Percentiles rank a stretch among this genome's conserved stretches.
Conservation (phyloP, 768 basidiomycete genomes). For the Tricholoma bakamatsutake region DNA sequence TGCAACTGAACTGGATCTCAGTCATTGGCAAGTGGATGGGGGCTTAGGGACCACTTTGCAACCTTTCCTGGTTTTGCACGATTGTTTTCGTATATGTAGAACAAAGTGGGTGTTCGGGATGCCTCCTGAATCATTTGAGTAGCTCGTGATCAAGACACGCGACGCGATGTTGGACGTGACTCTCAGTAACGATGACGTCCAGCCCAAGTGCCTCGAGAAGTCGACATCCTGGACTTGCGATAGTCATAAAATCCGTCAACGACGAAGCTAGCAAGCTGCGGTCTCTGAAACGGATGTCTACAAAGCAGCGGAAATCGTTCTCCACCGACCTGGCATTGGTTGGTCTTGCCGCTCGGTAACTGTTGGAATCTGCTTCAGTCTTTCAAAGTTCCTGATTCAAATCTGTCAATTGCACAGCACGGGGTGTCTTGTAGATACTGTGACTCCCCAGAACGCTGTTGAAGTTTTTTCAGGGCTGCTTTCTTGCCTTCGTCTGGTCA, state of each 20-base stretch:
- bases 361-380: neutral
- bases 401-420: slow-evolving; percentile 23
- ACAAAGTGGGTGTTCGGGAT: neutral
- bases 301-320: slow-evolving; percentile 22
- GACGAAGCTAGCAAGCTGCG: slow-evolving; percentile 6
- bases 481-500: slow-evolving; percentile 31
- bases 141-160: neutral
- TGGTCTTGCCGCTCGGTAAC: slow-evolving; percentile 35
- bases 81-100: neutral
- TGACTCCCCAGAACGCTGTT: slow-evolving; percentile 30
- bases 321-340: slow-evolving; percentile 37
- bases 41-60: neutral
- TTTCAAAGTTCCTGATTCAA: neutral
- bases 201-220: neutral
- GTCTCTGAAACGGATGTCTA: slow-evolving; percentile 12
- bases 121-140: neutral
- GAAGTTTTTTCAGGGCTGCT: slow-evolving; percentile 32
- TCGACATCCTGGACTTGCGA: neutral
- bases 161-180: neutral
- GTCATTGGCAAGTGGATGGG: neutral
- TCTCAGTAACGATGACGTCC: neutral
- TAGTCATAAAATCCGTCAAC: slow-evolving; percentile 6
- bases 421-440: slow-evolving; percentile 46
- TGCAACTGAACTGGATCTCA: neutral
- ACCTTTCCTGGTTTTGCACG: neutral